A percentile compares a stretch with the other conserved stretches of the same genome.
These are phyloP conservation scores for Lasiodiplodia sp. DNA, from an alignment of 2,329 filamentous ascomycete genomes.

Conservation along the genomic window DNA sequence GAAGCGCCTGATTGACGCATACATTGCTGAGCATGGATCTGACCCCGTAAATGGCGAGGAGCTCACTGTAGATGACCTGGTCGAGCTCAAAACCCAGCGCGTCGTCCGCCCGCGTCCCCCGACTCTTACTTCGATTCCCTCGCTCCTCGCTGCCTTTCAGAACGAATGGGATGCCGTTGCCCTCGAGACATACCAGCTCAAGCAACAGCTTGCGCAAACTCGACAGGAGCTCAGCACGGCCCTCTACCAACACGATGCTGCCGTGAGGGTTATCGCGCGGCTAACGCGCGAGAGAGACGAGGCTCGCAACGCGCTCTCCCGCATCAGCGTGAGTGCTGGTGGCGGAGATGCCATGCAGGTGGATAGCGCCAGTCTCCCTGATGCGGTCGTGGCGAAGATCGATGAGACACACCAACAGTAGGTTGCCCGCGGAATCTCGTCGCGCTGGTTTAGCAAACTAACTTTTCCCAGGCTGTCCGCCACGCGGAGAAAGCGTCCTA, in stretches of 20 bases:
- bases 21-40: slow-evolving; percentile 90
- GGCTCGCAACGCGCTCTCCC: slow-evolving; percentile 85
- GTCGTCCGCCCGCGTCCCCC: slow-evolving; percentile 89
- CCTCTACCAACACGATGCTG: slow-evolving; percentile 96
- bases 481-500: slow-evolving; percentile 84
- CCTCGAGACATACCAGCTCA: slow-evolving; percentile 88
- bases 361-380: slow-evolving; percentile 78
- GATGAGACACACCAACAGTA: slow-evolving; percentile 83
- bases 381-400: slow-evolving; percentile 73
- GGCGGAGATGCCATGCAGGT: slow-evolving; percentile 90
- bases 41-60: slow-evolving; percentile 91
- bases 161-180: slow-evolving; percentile 98
- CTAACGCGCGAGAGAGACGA: slow-evolving; percentile 92
- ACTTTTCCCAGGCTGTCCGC: slow-evolving; percentile 73
- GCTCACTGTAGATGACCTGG: slow-evolving; percentile 81
- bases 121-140: slow-evolving; percentile 93
- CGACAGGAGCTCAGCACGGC: slow-evolving; percentile 92
- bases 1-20: slow-evolving; percentile 92
- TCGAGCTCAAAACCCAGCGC: slow-evolving; percentile 83
- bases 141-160: slow-evolving; percentile 91
- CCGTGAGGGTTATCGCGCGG: slow-evolving; percentile 91
- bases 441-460: slow-evolving; percentile 33
- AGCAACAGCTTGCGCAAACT: slow-evolving; percentile 87
- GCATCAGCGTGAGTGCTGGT: slow-evolving; percentile 74
- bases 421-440: slow-evolving; percentile 45